Base-by-base conservation (phyloP, 1,284 basidiomycete genomes). In the Thelephora terrestris region DNA sequence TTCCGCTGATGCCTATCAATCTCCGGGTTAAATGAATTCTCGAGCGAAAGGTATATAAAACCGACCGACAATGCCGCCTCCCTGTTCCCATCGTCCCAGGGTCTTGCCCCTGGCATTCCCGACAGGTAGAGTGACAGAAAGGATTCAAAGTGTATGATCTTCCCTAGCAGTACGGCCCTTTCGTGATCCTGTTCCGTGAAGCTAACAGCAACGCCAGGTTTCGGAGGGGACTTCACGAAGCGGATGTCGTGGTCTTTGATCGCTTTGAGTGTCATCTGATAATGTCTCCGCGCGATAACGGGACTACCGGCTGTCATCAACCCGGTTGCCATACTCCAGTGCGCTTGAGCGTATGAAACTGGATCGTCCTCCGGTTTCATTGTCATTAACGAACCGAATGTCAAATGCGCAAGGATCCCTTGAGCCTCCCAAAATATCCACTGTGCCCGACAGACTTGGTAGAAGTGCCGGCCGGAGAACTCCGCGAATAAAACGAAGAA, bases 391-490 rank as follows among this genome's bases (percentile, higher is more conserved):
- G 18, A 42, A 5, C 12, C 5, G 39, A 23, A 42, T 10, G 25
- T 25, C 39, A 21, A 42, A 10, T 42, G 39, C 25, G 25, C 20
- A 42, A 23, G 39, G 20, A 42, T 42, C 21, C 21, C 39, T 18
- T 25, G 20, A 6, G 39, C 16, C 3, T 25, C 25, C 25, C 21
- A 42, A 21, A 42, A 18, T 12, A 42, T 6, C 20, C 25, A n/a
- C 10, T 42, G 20, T n/a, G 20, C 10, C 18, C 39, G 39, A 21
- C 10, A 55, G 3, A 55, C 47, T 44, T 57, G 57, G 55, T 57
- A 62, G 21, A 60, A 47, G 18, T 54, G 45, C 36, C 56, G 57
- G 7, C 61, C 61, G n/a, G 57, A 52, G 21, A 60, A 52, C 25
- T 60, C 58, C 17, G 59, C 54, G 17, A 58, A 27, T 47, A 58